phyloP scores from a whole-genome alignment of 1,139 yeast genomes.

The Kurtzmaniella quercitrusa region DNA sequence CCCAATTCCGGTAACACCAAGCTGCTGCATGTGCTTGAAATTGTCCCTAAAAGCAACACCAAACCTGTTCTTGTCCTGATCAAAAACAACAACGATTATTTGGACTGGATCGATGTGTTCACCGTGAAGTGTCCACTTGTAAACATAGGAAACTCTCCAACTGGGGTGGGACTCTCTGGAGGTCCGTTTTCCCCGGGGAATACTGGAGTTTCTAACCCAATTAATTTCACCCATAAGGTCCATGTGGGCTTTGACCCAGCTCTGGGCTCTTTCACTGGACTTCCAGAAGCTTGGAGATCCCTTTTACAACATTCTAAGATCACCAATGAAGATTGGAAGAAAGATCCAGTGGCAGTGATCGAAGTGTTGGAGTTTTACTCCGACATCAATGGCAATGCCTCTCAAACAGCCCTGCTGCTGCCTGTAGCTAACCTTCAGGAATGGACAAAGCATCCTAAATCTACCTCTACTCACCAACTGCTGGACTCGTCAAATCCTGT shows the following conservation, averaged over 20 bases:
- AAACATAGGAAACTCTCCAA: constrained; percentile 24
- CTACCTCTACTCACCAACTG: constrained; percentile 35
- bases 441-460: constrained; percentile 40
- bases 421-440: constrained; percentile 26
- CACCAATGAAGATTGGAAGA: constrained; percentile 79
- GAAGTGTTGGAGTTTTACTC: constrained; percentile 88
- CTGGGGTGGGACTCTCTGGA: constrained; percentile 6
- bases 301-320: constrained; percentile 72
- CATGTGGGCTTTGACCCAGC: constrained; percentile 63
- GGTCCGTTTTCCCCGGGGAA: constrained; percentile 24
- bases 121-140: constrained; percentile 77
- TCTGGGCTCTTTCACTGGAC: constrained; percentile 71
- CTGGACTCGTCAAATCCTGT: no score
- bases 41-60: constrained; percentile 55
- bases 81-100: constrained; percentile 74
- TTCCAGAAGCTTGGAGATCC: constrained; percentile 78
- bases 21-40: constrained; percentile 69
- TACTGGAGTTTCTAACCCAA: constrained; percentile 75
- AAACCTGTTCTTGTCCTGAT: constrained; percentile 73
- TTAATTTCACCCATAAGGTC: constrained; percentile 69
- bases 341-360: constrained; percentile 80
- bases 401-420: constrained; percentile 26
- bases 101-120: constrained; percentile 90
- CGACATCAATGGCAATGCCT: constrained; percentile 37
- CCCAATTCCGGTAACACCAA: constrained; percentile 50